These are phyloP conservation scores for Aspergillus thermomutatus DNA, from an alignment of 2,329 filamentous ascomycete genomes.

Conservation along the genomic window DNA sequence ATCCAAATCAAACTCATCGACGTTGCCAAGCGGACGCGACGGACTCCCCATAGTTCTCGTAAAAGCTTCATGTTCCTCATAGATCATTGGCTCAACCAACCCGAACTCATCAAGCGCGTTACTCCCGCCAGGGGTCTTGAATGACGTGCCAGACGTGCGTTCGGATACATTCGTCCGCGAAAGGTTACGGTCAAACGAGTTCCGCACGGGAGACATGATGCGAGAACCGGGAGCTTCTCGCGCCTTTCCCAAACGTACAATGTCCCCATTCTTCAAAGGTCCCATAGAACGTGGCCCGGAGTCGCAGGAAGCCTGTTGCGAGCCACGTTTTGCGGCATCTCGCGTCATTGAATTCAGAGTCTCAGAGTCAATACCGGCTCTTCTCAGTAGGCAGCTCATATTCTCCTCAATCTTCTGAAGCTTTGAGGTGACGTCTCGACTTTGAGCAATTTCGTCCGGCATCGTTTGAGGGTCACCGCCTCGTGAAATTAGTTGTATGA, in stretches of 20 bases:
- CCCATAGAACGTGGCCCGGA: background rate
- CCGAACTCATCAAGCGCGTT: conserved; percentile 8
- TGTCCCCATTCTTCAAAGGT: background rate
- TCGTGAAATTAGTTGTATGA: conserved; percentile 35
- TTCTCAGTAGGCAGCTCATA: conserved; percentile 32
- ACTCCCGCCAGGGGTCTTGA: conserved; percentile 3
- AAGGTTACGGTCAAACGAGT: background rate
- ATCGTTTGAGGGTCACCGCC: conserved; percentile 30
- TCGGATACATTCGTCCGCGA: background rate
- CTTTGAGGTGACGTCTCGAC: conserved; percentile 29
- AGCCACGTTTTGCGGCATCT: background rate
- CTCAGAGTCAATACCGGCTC: conserved; percentile 26
- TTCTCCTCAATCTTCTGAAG: conserved; percentile 32
- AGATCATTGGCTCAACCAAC: conserved; percentile 19
- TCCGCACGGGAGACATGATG: conserved; percentile 1
- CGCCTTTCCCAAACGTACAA: background rate
- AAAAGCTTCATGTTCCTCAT: conserved; percentile 27
- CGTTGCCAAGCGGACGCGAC: conserved; percentile 13
- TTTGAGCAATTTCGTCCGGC: conserved; percentile 32
- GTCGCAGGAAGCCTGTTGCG: background rate
- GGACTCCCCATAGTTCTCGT: conserved; percentile 44
- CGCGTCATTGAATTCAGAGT: background rate
- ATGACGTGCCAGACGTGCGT: background rate
- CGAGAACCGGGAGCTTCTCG: background rate
- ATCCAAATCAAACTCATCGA: conserved; percentile 43